These are phyloP conservation scores for Xerocomellus intermedius DNA, from an alignment of 768 basidiomycete genomes.

Conservation along the genomic window DNA sequence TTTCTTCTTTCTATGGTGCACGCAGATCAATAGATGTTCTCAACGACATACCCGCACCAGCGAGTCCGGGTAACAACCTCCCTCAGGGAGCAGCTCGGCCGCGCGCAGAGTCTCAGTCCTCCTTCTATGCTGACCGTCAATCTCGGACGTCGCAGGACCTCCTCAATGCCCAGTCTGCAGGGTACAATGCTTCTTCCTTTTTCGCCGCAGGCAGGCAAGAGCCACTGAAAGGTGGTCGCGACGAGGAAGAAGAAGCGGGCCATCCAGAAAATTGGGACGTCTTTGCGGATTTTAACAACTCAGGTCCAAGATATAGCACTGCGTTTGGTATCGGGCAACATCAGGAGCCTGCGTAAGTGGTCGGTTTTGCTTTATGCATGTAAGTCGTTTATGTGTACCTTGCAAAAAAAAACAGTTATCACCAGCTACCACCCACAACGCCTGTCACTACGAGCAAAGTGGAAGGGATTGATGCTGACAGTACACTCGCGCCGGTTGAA, in stretches of 20 bases:
- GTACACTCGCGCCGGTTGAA: constrained; percentile 58
- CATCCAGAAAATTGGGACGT: constrained; percentile 65
- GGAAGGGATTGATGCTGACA: constrained; percentile 37
- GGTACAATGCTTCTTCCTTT: constrained; percentile 72
- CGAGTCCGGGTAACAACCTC: constrained; percentile 14
- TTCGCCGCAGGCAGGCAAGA: constrained; percentile 68
- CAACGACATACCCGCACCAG: constrained; percentile 42
- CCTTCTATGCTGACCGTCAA: constrained; percentile 51
- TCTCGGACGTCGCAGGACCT: constrained; percentile 47
- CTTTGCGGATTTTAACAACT: constrained; percentile 87
- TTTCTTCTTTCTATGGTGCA: constrained; percentile 74
- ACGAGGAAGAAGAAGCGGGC: constrained; percentile 58
- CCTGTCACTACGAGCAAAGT: constrained; percentile 29
- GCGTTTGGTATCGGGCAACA: constrained; percentile 48
- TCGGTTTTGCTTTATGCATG: background rate
- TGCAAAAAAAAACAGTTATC: constrained; percentile 38
- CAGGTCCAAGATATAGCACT: constrained; percentile 72
- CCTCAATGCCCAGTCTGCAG: constrained; percentile 53
- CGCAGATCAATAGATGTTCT: constrained; percentile 65
- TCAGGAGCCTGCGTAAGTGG: constrained; percentile 47
- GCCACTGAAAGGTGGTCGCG: constrained; percentile 74
- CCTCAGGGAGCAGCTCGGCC: constrained; percentile 38
- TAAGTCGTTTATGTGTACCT: constrained; percentile 5
- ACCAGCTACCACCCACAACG: constrained; percentile 36
- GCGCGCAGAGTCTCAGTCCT: constrained; percentile 70